phyloP scores from a whole-genome alignment of 345 rosid species.

The Mallotus nudiflorus region DNA sequence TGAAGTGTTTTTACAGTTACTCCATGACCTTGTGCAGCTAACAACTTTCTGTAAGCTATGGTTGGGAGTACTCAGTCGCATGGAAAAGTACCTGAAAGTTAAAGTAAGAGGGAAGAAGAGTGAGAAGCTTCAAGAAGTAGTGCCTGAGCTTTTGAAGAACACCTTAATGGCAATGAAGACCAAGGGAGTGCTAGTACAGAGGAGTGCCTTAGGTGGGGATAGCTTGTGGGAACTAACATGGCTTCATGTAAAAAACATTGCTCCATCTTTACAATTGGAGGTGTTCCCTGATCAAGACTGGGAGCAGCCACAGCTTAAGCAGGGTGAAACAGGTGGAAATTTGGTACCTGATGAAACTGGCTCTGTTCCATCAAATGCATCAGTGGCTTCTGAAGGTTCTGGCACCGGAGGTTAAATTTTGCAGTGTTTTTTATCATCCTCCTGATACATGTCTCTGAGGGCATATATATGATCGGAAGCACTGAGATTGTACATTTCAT shows the following conservation, averaged over 20 bases:
- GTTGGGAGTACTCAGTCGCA: slow-evolving; percentile 87
- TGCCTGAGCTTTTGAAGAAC: slow-evolving; percentile 86
- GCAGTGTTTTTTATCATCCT: not conserved
- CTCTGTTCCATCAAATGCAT: slow-evolving; percentile 43
- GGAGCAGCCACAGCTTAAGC: slow-evolving; percentile 33
- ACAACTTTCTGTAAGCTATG: slow-evolving; percentile 89
- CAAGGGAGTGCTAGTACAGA: slow-evolving; percentile 74
- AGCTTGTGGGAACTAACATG: slow-evolving; percentile 98
- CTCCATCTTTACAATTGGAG: slow-evolving; percentile 76
- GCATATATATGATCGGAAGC: not conserved
- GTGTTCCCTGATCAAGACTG: slow-evolving; percentile 75
- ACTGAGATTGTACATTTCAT: slow-evolving; percentile 3
- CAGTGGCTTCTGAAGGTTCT: slow-evolving; percentile 39
- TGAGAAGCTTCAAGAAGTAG: slow-evolving; percentile 88
- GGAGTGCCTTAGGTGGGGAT: slow-evolving; percentile 91
- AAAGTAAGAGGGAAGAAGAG: slow-evolving; percentile 86
- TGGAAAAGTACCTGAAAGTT: slow-evolving; percentile 92
- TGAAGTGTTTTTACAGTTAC: slow-evolving; percentile 73
- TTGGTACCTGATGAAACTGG: slow-evolving; percentile 38
- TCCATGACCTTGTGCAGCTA: slow-evolving; percentile 67
- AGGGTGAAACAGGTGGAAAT: slow-evolving; percentile 25
- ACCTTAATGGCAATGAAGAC: slow-evolving; percentile 80
- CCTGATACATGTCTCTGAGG: slow-evolving; percentile 19
- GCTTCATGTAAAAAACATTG: slow-evolving; percentile 89
- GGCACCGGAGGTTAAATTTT: slow-evolving; percentile 31